These are phyloP conservation scores for Vicia faba DNA, from an alignment of 306 rosid genomes.

Conservation along the genomic window DNA sequence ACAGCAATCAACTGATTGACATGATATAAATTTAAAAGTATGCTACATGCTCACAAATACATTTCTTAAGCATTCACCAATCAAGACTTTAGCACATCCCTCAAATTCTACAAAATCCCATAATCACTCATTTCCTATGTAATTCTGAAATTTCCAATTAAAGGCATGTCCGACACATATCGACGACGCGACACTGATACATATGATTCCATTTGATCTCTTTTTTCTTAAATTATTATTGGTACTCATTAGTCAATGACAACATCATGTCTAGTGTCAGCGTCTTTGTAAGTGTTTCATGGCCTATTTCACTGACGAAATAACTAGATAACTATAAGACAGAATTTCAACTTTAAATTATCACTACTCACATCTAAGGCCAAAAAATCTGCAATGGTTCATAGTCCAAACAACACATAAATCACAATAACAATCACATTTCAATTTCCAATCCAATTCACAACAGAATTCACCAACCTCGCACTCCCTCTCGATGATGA, in stretches of 20 bases:
- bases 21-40: not conserved
- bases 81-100: slow-evolving; percentile 4
- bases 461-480: slow-evolving; percentile 57
- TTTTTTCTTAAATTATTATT: not conserved
- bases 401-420: slow-evolving; percentile 1
- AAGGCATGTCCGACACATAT: not conserved
- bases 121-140: not conserved
- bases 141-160: not conserved
- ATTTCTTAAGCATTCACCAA: slow-evolving; percentile 9
- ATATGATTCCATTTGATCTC: not conserved
- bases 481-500: slow-evolving; percentile 86
- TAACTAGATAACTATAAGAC: not conserved
- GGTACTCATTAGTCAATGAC: not conserved
- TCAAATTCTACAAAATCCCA: slow-evolving; percentile 12
- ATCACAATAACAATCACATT: not conserved
- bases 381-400: slow-evolving; percentile 18
- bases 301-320: not conserved
- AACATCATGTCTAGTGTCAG: not conserved
- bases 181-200: not conserved
- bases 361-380: not conserved
- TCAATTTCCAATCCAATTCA: slow-evolving; percentile 22
- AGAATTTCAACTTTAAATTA: not conserved
- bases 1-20: slow-evolving; percentile 8
- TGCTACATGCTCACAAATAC: not conserved
- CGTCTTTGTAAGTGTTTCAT: not conserved